phyloP scores from a whole-genome alignment of 768 basidiomycete genomes.

The Rhodosporidiobolus sp. region DNA sequence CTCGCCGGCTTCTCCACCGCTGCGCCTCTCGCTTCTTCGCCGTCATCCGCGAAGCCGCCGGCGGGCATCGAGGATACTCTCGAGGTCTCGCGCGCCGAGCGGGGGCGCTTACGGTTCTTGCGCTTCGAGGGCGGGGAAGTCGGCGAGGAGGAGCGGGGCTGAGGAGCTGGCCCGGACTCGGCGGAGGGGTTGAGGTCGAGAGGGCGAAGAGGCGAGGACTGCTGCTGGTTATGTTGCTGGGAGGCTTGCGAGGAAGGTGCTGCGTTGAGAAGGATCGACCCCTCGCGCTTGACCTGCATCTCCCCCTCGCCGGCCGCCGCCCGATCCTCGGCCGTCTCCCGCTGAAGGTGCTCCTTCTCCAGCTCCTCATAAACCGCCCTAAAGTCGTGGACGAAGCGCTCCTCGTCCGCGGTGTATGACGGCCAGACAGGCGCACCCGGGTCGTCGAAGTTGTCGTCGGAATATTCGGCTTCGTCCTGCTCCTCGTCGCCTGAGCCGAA shows the following conservation, averaged over 20 bases:
- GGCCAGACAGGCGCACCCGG: neutral
- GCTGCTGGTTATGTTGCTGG: too few relatives aligned
- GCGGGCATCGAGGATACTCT: too few relatives aligned
- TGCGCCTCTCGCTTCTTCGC: neutral
- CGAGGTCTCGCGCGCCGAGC: too few relatives aligned
- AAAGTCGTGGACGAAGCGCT: neutral
- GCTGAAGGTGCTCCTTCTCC: neutral
- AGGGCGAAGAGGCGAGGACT: too few relatives aligned
- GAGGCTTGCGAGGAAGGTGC: too few relatives aligned
- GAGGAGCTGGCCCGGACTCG: neutral
- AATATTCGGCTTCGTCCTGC: neutral
- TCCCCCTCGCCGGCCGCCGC: too few relatives aligned
- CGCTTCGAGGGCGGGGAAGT: too few relatives aligned
- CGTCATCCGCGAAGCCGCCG: too few relatives aligned
- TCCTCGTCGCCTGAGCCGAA: too few relatives aligned
- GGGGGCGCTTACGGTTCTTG: too few relatives aligned
- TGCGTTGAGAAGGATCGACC: too few relatives aligned
- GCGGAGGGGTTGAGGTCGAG: neutral
- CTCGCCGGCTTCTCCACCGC: neutral
- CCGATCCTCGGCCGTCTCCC: neutral
- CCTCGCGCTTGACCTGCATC: neutral
- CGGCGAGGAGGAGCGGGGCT: too few relatives aligned
- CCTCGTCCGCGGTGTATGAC: neutral
- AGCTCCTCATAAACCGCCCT: neutral
- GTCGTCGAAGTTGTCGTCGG: neutral